Conservation (phyloP, 306 rosid species). For the Lotus japonicus region DNA sequence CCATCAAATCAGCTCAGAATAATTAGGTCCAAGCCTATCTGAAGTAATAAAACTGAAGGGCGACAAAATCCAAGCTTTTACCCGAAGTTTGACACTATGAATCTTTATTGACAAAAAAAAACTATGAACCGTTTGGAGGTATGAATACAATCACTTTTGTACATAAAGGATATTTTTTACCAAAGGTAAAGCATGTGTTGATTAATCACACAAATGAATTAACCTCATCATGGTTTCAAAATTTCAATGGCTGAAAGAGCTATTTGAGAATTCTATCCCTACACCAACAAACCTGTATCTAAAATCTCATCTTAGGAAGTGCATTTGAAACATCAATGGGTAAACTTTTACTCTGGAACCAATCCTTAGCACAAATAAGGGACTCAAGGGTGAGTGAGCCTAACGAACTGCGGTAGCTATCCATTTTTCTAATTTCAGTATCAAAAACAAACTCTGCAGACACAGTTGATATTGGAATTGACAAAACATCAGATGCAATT, state of each 20-base stretch:
- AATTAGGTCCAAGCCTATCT: too few species aligned
- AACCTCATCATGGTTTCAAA: slow-evolving; percentile 18
- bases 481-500: slow-evolving; percentile 82
- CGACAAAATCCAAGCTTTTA: too few species aligned
- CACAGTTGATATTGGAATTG: slow-evolving; percentile 63
- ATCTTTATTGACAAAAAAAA: too few species aligned
- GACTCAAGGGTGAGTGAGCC: slow-evolving; percentile 66
- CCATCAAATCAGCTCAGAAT: too few species aligned
- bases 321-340: slow-evolving; percentile 37
- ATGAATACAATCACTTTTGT: slow-evolving; percentile 14
- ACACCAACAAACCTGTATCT: slow-evolving; percentile 25
- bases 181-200: slow-evolving; percentile 12
- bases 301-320: slow-evolving; percentile 40
- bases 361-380: slow-evolving; percentile 74
- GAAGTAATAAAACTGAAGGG: too few species aligned
- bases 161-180: slow-evolving; percentile 5
- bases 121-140: too few species aligned
- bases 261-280: slow-evolving; percentile 18
- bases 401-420: slow-evolving; percentile 51
- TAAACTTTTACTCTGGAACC: slow-evolving; percentile 53
- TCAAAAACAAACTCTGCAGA: slow-evolving; percentile 61
- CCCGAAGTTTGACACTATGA: background rate
- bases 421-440: slow-evolving; percentile 57
- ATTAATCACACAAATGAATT: slow-evolving; percentile 15
- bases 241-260: slow-evolving; percentile 8